phyloP scores from a whole-genome alignment of 2,329 filamentous ascomycete genomes.

The Phialemonium atrogriseum region DNA sequence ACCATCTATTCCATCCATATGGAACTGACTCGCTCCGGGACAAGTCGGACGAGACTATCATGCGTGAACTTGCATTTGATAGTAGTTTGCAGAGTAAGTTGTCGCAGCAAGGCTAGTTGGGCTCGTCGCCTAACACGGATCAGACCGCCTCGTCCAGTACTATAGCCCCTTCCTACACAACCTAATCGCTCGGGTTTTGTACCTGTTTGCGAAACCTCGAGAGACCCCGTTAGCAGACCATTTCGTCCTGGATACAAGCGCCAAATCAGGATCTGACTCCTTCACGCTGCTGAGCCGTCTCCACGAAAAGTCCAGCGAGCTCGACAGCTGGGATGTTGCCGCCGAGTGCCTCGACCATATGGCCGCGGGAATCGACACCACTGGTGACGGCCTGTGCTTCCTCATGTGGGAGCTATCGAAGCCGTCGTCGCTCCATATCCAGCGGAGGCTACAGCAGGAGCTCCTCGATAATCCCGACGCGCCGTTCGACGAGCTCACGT shows the following conservation, averaged over 20 bases:
- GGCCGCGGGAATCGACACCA: conserved; percentile 65
- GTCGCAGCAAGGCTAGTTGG: background rate
- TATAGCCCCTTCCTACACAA: conserved; percentile 46
- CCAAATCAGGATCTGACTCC: conserved; percentile 33
- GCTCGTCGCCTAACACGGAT: background rate
- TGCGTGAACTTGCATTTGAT: conserved; percentile 61
- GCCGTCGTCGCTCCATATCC: conserved; percentile 41
- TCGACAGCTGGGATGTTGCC: conserved; percentile 47
- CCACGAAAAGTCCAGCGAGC: conserved; percentile 37
- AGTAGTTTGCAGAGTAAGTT: conserved; percentile 56
- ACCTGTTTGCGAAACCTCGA: conserved; percentile 43
- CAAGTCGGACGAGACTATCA: conserved; percentile 51
- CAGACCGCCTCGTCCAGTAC: conserved; percentile 51
- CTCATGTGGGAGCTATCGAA: conserved; percentile 64
- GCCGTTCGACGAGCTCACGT: conserved; percentile 42
- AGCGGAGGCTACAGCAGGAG: conserved; percentile 45
- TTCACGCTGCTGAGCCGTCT: conserved; percentile 55
- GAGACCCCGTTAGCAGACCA: conserved; percentile 49
- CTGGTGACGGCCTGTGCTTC: conserved; percentile 61
- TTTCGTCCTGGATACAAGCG: conserved; percentile 46
- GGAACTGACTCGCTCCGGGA: conserved; percentile 52
- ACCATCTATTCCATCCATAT: conserved; percentile 61
- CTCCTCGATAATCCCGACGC: conserved; percentile 30
- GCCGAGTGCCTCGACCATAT: conserved; percentile 66
- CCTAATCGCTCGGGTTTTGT: conserved; percentile 35